These are phyloP conservation scores for Acanthamoeba triangularis DNA, from an alignment of 208 protist genomes.

Conservation along the genomic window DNA sequence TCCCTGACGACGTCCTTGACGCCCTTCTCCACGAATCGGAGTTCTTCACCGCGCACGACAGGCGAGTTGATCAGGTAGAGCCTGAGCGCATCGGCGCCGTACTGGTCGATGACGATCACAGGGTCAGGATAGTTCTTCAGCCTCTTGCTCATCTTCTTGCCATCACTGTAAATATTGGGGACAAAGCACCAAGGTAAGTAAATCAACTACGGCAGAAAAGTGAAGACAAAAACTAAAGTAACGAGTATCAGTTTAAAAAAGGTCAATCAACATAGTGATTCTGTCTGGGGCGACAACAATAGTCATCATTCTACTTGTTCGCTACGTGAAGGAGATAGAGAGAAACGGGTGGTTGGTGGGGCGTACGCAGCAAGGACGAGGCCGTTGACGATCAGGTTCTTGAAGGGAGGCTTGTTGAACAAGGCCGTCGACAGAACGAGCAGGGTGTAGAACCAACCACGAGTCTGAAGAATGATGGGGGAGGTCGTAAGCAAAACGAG, in stretches of 20 bases:
- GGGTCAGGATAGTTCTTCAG: conserved; percentile 99
- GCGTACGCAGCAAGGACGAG: conserved; percentile 98
- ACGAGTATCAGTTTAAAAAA: conserved; percentile 13
- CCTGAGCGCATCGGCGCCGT: conserved; percentile 99
- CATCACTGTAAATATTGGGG: conserved; percentile 81
- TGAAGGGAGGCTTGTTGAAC: conserved; percentile 98
- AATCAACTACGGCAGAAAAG: background rate
- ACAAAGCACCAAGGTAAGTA: background rate
- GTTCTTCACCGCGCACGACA: conserved; percentile 98
- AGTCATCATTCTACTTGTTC: background rate
- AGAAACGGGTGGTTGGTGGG: background rate
- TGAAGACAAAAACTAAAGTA: background rate
- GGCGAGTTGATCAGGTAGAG: conserved; percentile 99
- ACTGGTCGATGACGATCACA: conserved; percentile 95
- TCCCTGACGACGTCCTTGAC: conserved; percentile 98
- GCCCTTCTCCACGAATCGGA: conserved; percentile 95
- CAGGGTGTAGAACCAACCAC: conserved; percentile 99
- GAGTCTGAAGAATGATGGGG: conserved; percentile 87
- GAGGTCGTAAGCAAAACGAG: no score
- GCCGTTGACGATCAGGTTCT: conserved; percentile 99
- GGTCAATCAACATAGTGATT: conserved; percentile 40
- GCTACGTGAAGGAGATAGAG: background rate
- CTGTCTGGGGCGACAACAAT: conserved; percentile 49
- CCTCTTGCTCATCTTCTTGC: conserved; percentile 99
- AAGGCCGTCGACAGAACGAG: conserved; percentile 99